phyloP scores from a whole-genome alignment of 2,329 filamentous ascomycete species.

The Fusarium falciforme region DNA sequence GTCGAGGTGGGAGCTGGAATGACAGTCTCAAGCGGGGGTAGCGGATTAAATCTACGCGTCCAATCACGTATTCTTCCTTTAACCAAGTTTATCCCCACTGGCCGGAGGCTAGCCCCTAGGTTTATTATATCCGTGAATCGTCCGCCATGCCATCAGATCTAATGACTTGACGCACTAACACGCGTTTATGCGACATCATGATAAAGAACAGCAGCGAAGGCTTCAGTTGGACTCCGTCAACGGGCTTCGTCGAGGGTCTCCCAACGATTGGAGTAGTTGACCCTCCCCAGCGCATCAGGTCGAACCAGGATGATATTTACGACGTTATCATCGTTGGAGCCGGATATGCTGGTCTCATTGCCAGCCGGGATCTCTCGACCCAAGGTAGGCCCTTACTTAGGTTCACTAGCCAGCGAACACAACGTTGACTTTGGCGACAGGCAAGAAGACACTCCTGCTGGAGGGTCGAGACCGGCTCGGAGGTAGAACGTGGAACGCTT shows the following conservation, averaged over 20 bases:
- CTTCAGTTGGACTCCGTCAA: constrained; percentile 17
- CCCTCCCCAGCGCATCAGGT: not conserved
- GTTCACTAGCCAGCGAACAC: not conserved
- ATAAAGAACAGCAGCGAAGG: not conserved
- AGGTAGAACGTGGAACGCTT: constrained; percentile 53
- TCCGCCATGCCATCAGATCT: not conserved
- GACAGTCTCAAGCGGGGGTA: too few relatives aligned
- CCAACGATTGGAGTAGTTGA: constrained; percentile 8
- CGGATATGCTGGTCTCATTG: constrained; percentile 10
- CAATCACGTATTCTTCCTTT: not conserved
- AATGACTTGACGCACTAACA: not conserved
- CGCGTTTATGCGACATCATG: not conserved
- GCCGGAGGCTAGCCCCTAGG: not conserved
- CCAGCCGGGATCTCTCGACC: constrained; percentile 3
- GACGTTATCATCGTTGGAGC: constrained; percentile 21
- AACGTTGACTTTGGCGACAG: not conserved
- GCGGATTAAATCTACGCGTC: too few relatives aligned
- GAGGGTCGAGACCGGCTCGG: constrained; percentile 57
- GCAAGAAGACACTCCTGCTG: constrained; percentile 48
- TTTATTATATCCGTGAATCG: not conserved
- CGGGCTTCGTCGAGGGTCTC: not conserved
- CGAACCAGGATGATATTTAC: not conserved
- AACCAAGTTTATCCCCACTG: not conserved
- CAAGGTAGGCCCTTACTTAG: constrained; percentile 25
- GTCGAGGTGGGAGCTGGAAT: not conserved